Percentiles rank a stretch among this genome's conserved stretches.
These are phyloP conservation scores for Rhizopogon vinicolor DNA, from an alignment of 768 basidiomycete species.

Conservation along the genomic window DNA sequence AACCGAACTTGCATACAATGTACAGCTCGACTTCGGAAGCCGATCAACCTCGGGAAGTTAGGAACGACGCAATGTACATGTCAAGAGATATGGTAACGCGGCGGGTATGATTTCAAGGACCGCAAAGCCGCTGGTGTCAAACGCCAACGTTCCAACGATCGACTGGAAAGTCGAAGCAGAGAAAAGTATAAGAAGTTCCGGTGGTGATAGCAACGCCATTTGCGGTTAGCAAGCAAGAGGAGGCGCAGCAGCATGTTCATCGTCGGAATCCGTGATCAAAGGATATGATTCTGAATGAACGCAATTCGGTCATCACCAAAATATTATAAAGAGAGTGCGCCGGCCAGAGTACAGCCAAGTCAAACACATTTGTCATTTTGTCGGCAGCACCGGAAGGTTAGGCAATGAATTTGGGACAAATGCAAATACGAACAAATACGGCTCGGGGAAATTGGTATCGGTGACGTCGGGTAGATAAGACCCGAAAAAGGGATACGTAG, in stretches of 20 bases:
- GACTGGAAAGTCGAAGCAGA: neutral
- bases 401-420: neutral
- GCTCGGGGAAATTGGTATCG: neutral
- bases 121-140: neutral
- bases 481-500: constrained; percentile 5
- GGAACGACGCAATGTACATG: neutral
- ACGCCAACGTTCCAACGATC: too few relatives aligned
- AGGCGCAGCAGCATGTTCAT: neutral
- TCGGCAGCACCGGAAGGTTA: neutral
- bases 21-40: neutral
- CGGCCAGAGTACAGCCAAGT: too few relatives aligned
- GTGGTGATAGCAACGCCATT: constrained; percentile 8
- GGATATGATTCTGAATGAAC: neutral
- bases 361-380: too few relatives aligned
- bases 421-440: neutral
- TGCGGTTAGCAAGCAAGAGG: neutral
- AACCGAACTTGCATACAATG: too few relatives aligned
- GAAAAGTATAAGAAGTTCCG: neutral
- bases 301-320: too few relatives aligned
- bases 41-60: neutral
- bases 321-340: too few relatives aligned
- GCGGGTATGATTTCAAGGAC: neutral
- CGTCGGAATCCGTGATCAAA: neutral
- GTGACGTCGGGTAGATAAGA: constrained; percentile 26
- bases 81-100: neutral